These are phyloP conservation scores for Rachicladosporium sp. DNA, from an alignment of 2,329 filamentous ascomycete species.

Conservation along the genomic window DNA sequence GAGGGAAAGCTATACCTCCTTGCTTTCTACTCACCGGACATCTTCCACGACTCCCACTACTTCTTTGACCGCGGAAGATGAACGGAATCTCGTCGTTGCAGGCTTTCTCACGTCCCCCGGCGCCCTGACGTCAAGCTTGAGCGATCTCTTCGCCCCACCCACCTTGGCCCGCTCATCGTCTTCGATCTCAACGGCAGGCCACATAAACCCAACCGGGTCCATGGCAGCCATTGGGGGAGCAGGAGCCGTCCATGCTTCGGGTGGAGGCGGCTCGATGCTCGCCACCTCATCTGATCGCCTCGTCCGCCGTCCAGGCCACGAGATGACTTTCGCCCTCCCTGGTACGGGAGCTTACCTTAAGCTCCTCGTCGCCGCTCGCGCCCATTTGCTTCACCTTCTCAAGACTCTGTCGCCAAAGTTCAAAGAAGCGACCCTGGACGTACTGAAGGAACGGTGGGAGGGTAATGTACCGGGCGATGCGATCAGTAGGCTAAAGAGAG, in stretches of 20 bases:
- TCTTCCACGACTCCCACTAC: slow-evolving; percentile 29
- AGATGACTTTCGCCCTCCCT: slow-evolving; percentile 50
- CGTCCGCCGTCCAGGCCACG: slow-evolving; percentile 1
- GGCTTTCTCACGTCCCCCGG: slow-evolving; percentile 52
- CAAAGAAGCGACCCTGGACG: slow-evolving; percentile 49
- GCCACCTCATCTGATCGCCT: slow-evolving; percentile 4
- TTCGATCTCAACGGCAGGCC: slow-evolving; percentile 48
- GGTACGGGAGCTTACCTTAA: slow-evolving; percentile 56
- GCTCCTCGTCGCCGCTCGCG: slow-evolving; percentile 48
- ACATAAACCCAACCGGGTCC: slow-evolving; percentile 55
- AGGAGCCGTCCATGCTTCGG: slow-evolving; percentile 51
- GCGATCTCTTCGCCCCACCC: slow-evolving; percentile 31
- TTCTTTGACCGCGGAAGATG: slow-evolving; percentile 35
- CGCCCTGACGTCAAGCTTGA: slow-evolving; percentile 26
- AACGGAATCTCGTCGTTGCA: slow-evolving; percentile 47
- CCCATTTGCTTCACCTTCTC: slow-evolving; percentile 49
- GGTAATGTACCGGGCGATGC: slow-evolving; percentile 45
- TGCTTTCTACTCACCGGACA: slow-evolving; percentile 41
- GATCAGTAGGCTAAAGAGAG: slow-evolving; percentile 36
- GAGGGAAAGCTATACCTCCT: slow-evolving; percentile 40
- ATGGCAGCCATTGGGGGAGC: slow-evolving; percentile 56
- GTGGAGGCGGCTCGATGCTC: slow-evolving; percentile 38
- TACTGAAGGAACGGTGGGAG: slow-evolving; percentile 58
- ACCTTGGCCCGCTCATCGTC: slow-evolving; percentile 22
- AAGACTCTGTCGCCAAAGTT: slow-evolving; percentile 42